Base-by-base conservation (phyloP, 495 filamentous ascomycete species). In the Lepraria neglecta region DNA sequence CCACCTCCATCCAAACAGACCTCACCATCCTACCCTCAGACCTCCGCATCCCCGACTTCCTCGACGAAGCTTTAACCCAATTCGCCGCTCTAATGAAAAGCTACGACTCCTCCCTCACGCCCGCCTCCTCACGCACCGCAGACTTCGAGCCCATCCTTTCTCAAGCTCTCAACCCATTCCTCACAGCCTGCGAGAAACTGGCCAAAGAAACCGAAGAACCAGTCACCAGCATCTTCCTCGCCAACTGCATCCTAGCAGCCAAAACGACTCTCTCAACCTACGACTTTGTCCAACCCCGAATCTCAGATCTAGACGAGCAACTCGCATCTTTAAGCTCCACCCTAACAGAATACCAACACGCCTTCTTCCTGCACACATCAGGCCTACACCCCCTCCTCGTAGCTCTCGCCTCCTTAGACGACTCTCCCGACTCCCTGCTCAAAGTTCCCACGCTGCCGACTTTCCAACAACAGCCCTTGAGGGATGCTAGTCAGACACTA, bases 151-250 rank as follows among this genome's bases (percentile, higher is more conserved):
- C 87, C 4, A 83, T 97, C n/a, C 76, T 97, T 9, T 79, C 79
- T 43, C 87, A 90, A 63, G 87, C 92, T 0, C 83, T 97, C 50
- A 89, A 95, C 61, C 94, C 94, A 0, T 97, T 91, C 73, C 75
- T 97, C 42, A 77, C 82, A 4, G 79, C 84, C 17, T 90, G 90
- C 68, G 81, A 82, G 58, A 84, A 84, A 35, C 82, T 95, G 56
- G 81, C 86, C 12, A 78, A 82, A 54, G 76, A 81, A 51, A 73
- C 92, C 2, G 68, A 71, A 10, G 69, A 80, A 4, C 82, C 87
- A 0, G 76, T 77, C 2, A 75, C 76, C 56, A 80, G 84, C 55
- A 88, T 97, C 57, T 96, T 96, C 74, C 78, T 85, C 31, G 78
- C 91, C 61, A 97, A 97, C 74, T 91, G 89, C 68, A 76, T 90